Base-by-base conservation (phyloP, 2,329 filamentous ascomycete species). In the Plenodomus lindquistii region DNA sequence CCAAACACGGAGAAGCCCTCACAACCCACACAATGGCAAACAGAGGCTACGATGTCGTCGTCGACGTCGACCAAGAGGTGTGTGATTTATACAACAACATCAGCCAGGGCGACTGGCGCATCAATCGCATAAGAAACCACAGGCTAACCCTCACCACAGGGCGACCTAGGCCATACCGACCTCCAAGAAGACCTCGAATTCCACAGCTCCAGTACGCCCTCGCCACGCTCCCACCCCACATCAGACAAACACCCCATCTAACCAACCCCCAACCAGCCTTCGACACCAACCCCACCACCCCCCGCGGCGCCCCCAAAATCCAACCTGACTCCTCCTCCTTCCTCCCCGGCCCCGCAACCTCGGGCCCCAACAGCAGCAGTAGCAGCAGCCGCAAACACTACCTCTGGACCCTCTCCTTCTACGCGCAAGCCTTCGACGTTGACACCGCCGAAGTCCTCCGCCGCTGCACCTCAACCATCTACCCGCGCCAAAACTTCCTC, bases 101-200 rank as follows among this genome's bases (percentile, higher is more conserved):
- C 16, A 4, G n/a, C 34, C n/a, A 36, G 34, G 5, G 5, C 5
- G 34, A 15, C 34, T 24, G 22, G 22, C 22, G 22, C 22, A 43
- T 31, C 17, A 24, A 24, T 24, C 11, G 22, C 22, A 9, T 16
- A 6, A 34, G 20, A 27, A 16, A 19, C 38, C n/a, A 15, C 22
- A 44, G 35, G 49, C 62, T 68, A 3, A 68, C 56, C 42, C 27
- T 19, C 37, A 24, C 21, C 22, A 50, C 71, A 97, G 92, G 93
- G 93, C 67, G 94, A 99, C 76, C 86, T 99, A 71, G 94, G 94
- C 66, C 92, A 97, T 77, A 99, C 94, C 48, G 94, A 99, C 74
- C 87, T 99, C 19, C 91, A 97, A 80, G 93, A 97, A 74, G 94
- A 97, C 76, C 91, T 99, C 72, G 94, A 97, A 82, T 99, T 99